Evolutionary conservation across 179 eudicot species (phyloP).

Genomic region (Nepenthes alata): DNA sequence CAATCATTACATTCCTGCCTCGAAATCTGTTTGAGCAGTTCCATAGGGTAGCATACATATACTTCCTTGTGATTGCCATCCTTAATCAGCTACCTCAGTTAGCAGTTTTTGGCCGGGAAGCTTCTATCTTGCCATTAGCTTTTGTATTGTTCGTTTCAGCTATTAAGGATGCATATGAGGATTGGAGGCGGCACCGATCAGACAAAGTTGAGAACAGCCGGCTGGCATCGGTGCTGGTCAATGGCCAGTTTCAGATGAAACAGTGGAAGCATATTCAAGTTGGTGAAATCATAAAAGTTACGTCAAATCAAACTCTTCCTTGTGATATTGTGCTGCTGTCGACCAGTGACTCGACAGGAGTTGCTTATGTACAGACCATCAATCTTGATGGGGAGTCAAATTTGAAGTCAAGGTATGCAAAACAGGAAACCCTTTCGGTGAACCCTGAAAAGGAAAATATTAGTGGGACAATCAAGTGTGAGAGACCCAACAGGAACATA

Average conservation of each 20-base stretch:
- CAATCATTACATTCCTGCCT: constrained; percentile 73
- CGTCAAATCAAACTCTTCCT: constrained; percentile 67
- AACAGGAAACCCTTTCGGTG: constrained; percentile 80
- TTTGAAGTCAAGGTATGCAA: constrained; percentile 91
- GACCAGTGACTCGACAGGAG: constrained; percentile 94
- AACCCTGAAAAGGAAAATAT: constrained; percentile 53
- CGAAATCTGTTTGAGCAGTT: constrained; percentile 91
- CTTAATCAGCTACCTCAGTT: constrained; percentile 93
- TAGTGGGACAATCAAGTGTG: constrained; percentile 82
- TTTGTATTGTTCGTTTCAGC: constrained; percentile 83
- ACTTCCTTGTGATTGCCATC: constrained; percentile 83
- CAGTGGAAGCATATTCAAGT: constrained; percentile 81
- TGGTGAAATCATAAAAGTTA: constrained; percentile 81
- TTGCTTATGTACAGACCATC: constrained; percentile 88
- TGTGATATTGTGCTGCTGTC: constrained; percentile 91
- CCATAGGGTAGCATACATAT: constrained; percentile 85
- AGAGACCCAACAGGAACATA: constrained; percentile 83
- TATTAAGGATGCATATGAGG: constrained; percentile 92
- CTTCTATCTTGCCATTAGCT: constrained; percentile 82
- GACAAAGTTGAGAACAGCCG: constrained; percentile 80
- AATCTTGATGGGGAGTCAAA: constrained; percentile 98
- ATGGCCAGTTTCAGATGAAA: constrained; percentile 51
- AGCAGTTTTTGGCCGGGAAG: constrained; percentile 86
- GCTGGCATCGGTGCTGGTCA: constrained; percentile 46
- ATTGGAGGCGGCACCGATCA: constrained; percentile 72